phyloP scores from a whole-genome alignment of 345 rosid genomes.

The Camelina hispida region DNA sequence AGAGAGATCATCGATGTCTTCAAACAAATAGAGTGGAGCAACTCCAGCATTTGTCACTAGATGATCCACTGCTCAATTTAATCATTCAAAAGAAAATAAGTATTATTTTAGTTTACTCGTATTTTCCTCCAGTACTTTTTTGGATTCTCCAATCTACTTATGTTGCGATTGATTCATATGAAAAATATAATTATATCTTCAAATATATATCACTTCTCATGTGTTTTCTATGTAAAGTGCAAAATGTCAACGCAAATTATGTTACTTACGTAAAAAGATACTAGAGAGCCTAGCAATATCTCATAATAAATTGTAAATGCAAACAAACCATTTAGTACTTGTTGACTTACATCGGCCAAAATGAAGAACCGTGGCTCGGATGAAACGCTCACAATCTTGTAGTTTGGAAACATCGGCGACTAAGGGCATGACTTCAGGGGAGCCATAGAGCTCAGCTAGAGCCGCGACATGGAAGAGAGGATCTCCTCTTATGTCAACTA shows the following conservation, averaged over 20 bases:
- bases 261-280: no score
- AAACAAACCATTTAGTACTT: background rate
- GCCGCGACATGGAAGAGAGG: conserved; percentile 55
- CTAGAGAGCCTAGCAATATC: background rate
- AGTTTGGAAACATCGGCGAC: conserved; percentile 62
- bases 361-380: conserved; percentile 49
- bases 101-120: background rate
- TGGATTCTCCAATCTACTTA: background rate
- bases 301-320: background rate
- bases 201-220: background rate
- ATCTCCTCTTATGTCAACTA: conserved; percentile 54
- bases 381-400: conserved; percentile 56
- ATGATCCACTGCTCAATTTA: conserved; percentile 61
- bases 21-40: conserved; percentile 53
- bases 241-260: background rate
- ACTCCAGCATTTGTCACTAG: conserved; percentile 69
- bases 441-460: conserved; percentile 50
- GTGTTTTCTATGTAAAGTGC: background rate
- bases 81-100: background rate
- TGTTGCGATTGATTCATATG: background rate
- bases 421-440: conserved; percentile 52
- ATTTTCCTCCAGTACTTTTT: background rate
- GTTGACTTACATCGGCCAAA: conserved; percentile 54
- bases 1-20: conserved; percentile 54
- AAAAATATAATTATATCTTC: background rate